Base-by-base conservation (phyloP, 768 basidiomycete species). In the Hericium alpestre region DNA sequence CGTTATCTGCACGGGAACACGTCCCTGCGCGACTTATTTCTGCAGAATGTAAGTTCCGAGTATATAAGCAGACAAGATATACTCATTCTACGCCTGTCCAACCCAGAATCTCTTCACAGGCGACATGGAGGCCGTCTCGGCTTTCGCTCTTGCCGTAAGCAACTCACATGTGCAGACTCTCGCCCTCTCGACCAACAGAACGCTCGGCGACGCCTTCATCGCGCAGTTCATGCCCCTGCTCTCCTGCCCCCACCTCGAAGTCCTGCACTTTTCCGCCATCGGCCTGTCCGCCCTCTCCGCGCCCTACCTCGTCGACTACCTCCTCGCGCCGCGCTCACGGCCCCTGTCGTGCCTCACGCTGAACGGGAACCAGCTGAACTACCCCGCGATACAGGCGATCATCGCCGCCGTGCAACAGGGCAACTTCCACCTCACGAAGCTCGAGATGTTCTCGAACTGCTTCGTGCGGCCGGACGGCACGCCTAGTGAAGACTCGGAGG, bases 291-390 rank as follows among this genome's bases (percentile, higher is more conserved):
- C 60, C 41, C 54, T 61, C 52, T 64, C 64, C 22, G 60, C 65
- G 20, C 72, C 78, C 0, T 60, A 65, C 55, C 73, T 87, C 52
- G 59, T 72, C 13, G 69, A 71, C 16, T 87, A 78, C 61, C 67
- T 86, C 13, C 71, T 71, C 15, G 83, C 82, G 15, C 66, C 72
- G 10, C 74, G 73, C 18, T 82, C 82, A 59, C 70, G 66, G 10
- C n/a, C 41, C 22, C 69, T 86, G 9, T 69, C 74, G 48, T 71
- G 70, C 3, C 69, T 86, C 43, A 76, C 75, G 54, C 75, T 79
- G 58, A 84, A 78, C 58, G 79, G 77, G 39, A 87, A 87, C 58
- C 66, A 68, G 27, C 66, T 87, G 8, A 79, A 79, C 4, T 65
- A 72, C 48, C 70, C 62, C 2, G 78, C 74, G 10, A 75, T 81